Evolutionary conservation across 2,329 filamentous ascomycete species (phyloP), one percentile per base, ranked within the genome.

Genomic region (Sordariomycetes sp.): DNA sequence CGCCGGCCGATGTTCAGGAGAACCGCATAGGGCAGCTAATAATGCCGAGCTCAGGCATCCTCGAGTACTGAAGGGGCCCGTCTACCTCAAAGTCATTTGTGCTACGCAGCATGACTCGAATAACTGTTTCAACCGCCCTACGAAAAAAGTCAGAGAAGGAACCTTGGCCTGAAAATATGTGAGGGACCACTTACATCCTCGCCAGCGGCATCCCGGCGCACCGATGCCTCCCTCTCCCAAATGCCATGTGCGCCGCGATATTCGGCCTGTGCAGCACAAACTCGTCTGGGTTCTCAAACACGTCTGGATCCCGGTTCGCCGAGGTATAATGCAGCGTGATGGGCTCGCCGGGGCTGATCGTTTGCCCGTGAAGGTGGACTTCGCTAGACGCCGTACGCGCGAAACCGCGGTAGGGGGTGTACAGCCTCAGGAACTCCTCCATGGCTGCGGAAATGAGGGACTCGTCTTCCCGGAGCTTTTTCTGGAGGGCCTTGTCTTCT

Each of bases 1-100:
- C 39, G 17, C n/a, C 39, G 15, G n/a, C n/a, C 7, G 39, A 7
- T 7, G 13, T 45, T n/a, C n/a, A 45, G 8, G 39, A 1, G 34
- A 61, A 61, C 10, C 54, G 57, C 32, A 63, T 25, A 0, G 62
- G 62, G 7, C 62, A 64, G 35, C 62, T 63, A 1, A 63, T 64
- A 15, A 61, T 62, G 2, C 61, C 62, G 55, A 64, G 39, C 55
- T 64, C 62, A 1, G 62, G 61, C 61, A 64, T 64, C 28, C 62
- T 61, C 10, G 62, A 60, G 48, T 58, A 63, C 25, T 64, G 53
- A 36, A 64, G 24, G 25, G 59, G 53, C 0, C 62, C 61, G 48
- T 62, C 57, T 1, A 62, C 54, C 22, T 60, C 57, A 22, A 62
- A 63, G 22, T 59, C 60, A 6, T 54, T 61, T 1, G 62, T 64